These are phyloP conservation scores for Hortaea sp. DNA, from an alignment of 2,329 filamentous ascomycete species.

Conservation along the genomic window DNA sequence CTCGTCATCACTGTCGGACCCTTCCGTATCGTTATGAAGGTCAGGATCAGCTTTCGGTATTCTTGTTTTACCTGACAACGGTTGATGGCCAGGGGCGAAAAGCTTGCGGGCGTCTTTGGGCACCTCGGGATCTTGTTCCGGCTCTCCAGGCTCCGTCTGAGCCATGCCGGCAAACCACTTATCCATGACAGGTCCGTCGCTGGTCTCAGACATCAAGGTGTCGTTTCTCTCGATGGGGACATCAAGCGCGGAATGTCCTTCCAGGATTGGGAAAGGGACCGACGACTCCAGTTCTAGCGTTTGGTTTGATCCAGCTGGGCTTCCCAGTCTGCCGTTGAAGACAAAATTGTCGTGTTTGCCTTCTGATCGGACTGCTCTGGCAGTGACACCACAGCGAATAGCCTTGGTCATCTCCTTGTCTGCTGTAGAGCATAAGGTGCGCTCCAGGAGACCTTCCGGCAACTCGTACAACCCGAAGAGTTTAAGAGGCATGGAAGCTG, in stretches of 20 bases:
- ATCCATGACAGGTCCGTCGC: conserved; percentile 7
- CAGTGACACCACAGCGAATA: conserved; percentile 8
- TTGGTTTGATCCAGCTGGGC: conserved; percentile 1
- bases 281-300: conserved; percentile 1
- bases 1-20: conserved; percentile 2
- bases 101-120: conserved; percentile 13
- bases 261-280: neutral
- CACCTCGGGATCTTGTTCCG: conserved; percentile 9
- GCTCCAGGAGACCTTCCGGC: conserved; percentile 10
- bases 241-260: neutral
- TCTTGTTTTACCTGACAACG: conserved; percentile 5
- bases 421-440: conserved; percentile 5
- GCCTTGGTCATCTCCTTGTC: conserved; percentile 3
- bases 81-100: conserved; percentile 6
- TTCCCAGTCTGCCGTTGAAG: conserved; percentile 17
- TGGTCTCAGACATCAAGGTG: neutral
- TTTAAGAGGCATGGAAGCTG: neutral
- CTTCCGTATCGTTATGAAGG: neutral
- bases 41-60: conserved; percentile 10
- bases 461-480: conserved; percentile 4
- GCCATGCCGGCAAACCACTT: conserved; percentile 19
- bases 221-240: neutral
- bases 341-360: conserved; percentile 5
- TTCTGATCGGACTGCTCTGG: conserved; percentile 11
- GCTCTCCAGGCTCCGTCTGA: conserved; percentile 8